Evolutionary conservation across 257 asterid genomes (phyloP), one percentile per base, ranked within the genome.

Genomic region (Solanum megistacrolobum): DNA sequence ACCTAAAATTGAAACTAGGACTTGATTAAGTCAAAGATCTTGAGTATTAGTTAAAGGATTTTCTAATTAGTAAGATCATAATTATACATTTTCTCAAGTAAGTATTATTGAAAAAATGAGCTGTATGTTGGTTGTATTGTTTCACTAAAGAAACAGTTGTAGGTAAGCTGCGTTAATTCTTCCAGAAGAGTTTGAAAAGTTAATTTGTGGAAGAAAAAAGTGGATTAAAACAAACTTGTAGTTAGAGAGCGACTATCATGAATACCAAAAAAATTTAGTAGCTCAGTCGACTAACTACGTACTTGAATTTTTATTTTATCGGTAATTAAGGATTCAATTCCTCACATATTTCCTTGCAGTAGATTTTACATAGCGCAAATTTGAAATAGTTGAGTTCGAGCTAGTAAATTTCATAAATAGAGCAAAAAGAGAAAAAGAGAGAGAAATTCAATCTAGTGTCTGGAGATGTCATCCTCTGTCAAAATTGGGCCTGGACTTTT

Each of bases 191-290:
- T 62, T 84, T 20, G 58, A 84, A 84, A 20, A 60, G 9, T n/a
- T 66, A 13, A 7, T 69, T 52, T 58, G 78, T 62, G 52, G 76
- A 84, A 83, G 75, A 21, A 83, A 83, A 5, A 83, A 34, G 65
- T 79, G 84, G 11, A 55, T n/a, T 3, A n/a, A 83, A 34, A 65
- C 14, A 12, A 66, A 18, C 29, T 81, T 84, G 87, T 35, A 38
- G 87, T 84, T 84, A 31, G 78, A 62, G 25, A 62, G 87, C 41
- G 52, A 60, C 68, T 90, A 71, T 90, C 90, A 71, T 36, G 52
- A 3, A 31, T 66, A 12, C 20, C 4, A 23, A 0, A 9, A 60
- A 4, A 9, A 4, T 60, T 9, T 4, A 9, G 14, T 23, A 60
- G 69, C 12, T 60, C 3, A 21, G 29, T 60, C 10, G 69, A 23